These are phyloP conservation scores for Albatrellus ellisii DNA, from an alignment of 768 basidiomycete species.

Conservation along the genomic window DNA sequence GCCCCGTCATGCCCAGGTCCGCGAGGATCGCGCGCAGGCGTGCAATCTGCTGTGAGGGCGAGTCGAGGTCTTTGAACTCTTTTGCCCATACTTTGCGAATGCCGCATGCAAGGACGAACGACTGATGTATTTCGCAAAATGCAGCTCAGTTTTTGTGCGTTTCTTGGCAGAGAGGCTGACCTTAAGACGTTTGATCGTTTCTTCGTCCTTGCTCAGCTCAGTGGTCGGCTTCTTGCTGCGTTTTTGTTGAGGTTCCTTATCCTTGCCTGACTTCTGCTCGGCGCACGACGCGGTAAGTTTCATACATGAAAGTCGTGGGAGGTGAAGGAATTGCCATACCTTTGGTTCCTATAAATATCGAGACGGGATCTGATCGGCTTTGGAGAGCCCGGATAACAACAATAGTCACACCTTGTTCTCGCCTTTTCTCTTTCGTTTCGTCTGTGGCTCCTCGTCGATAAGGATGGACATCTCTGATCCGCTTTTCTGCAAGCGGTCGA, in stretches of 20 bases:
- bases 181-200: conserved; percentile 64
- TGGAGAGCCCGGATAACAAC: neutral
- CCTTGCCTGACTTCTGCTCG: conserved; percentile 3
- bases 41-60: conserved; percentile 47
- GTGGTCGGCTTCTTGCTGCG: conserved; percentile 18
- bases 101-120: conserved; percentile 61
- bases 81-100: conserved; percentile 68
- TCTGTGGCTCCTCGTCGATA: neutral
- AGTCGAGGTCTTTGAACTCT: conserved; percentile 48
- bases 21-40: conserved; percentile 50
- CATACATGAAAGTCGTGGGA: neutral
- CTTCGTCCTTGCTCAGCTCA: conserved; percentile 46
- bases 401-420: neutral
- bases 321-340: no score
- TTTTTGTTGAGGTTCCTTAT: conserved; percentile 22
- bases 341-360: neutral
- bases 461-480: neutral
- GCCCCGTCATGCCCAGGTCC: conserved; percentile 72
- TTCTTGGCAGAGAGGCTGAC: conserved; percentile 21
- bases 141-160: no score
- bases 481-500: neutral
- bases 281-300: neutral
- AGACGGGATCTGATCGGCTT: no score
- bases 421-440: neutral
- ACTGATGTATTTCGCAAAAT: no score